These are phyloP conservation scores for Podila verticillata DNA, from an alignment of 192 early-diverging fungal species.

Conservation along the genomic window DNA sequence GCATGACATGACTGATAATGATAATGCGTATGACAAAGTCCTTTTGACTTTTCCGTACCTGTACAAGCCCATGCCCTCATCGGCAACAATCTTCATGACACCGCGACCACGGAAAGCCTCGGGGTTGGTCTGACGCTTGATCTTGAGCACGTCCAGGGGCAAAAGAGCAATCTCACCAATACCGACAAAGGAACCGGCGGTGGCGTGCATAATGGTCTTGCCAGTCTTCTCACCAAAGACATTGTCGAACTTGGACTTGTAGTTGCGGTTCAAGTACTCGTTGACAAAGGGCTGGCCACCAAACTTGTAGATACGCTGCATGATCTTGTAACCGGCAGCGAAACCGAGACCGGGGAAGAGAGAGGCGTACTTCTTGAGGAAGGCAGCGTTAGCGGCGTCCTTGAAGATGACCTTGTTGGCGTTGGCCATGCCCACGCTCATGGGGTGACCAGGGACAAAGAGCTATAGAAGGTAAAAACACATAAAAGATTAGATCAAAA, in stretches of 20 bases:
- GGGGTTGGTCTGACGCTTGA: slow-evolving; percentile 96
- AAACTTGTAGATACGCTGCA: slow-evolving; percentile 98
- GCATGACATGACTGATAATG: background rate
- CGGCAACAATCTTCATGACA: slow-evolving; percentile 76
- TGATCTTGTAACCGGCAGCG: slow-evolving; percentile 98
- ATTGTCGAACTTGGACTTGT: slow-evolving; percentile 77
- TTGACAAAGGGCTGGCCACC: slow-evolving; percentile 97
- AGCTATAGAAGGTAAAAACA: slow-evolving; percentile 50
- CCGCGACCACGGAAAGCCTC: slow-evolving; percentile 87
- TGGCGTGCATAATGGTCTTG: slow-evolving; percentile 98
- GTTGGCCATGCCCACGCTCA: slow-evolving; percentile 70
- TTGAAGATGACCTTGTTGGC: slow-evolving; percentile 93
- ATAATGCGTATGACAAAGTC: background rate
- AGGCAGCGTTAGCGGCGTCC: slow-evolving; percentile 79
- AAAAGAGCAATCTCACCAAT: slow-evolving; percentile 97
- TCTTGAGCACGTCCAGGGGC: slow-evolving; percentile 97
- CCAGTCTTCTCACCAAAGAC: slow-evolving; percentile 94
- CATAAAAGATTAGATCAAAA: too few species aligned
- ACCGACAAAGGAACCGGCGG: slow-evolving; percentile 95
- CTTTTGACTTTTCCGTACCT: slow-evolving; percentile 57
- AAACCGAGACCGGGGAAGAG: slow-evolving; percentile 98
- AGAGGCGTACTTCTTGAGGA: slow-evolving; percentile 87
- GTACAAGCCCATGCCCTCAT: slow-evolving; percentile 95
- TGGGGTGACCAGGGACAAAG: slow-evolving; percentile 73
- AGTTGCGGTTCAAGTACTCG: slow-evolving; percentile 89